These are phyloP conservation scores for Trametes pubescens DNA, from an alignment of 1,284 basidiomycete species.

Conservation along the genomic window DNA sequence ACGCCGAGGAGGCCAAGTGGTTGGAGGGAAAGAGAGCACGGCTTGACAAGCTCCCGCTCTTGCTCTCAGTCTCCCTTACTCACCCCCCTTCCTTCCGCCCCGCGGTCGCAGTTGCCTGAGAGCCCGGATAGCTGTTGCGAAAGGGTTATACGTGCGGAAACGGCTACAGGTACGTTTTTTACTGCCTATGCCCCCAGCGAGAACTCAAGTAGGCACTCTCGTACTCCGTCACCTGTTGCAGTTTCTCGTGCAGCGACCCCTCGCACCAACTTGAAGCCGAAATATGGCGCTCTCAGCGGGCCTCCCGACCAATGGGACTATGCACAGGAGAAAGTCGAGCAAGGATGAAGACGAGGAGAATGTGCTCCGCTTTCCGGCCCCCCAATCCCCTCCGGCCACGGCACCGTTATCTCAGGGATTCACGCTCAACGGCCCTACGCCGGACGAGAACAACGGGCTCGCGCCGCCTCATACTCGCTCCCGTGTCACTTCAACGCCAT, in stretches of 20 bases:
- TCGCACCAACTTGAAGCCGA: not conserved
- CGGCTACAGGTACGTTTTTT: not conserved
- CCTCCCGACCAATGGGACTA: slow-evolving; percentile 22
- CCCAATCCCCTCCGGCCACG: slow-evolving; percentile 32
- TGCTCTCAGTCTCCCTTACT: not conserved
- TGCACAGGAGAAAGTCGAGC: slow-evolving; percentile 47
- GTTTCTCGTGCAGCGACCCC: not conserved
- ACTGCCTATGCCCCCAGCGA: not conserved
- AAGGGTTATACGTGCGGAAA: too few species aligned
- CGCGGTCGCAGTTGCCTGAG: too few species aligned
- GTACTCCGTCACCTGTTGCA: not conserved
- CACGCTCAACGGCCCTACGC: slow-evolving; percentile 17
- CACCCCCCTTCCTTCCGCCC: too few species aligned
- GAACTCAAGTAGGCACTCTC: not conserved
- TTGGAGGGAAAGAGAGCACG: not conserved
- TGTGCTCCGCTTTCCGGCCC: slow-evolving; percentile 34
- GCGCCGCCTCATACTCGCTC: slow-evolving; percentile 35
- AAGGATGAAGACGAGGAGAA: slow-evolving; percentile 44
- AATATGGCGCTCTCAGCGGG: slow-evolving; percentile 15
- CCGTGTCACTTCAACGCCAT: slow-evolving; percentile 50
- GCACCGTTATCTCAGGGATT: slow-evolving; percentile 27
- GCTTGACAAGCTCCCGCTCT: not conserved
- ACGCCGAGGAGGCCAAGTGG: slow-evolving; percentile 4
- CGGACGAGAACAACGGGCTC: slow-evolving; percentile 19
- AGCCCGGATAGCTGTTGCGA: too few species aligned